Evolutionary conservation across 2,329 filamentous ascomycete species (phyloP).

Genomic region (Xylaria sp.): DNA sequence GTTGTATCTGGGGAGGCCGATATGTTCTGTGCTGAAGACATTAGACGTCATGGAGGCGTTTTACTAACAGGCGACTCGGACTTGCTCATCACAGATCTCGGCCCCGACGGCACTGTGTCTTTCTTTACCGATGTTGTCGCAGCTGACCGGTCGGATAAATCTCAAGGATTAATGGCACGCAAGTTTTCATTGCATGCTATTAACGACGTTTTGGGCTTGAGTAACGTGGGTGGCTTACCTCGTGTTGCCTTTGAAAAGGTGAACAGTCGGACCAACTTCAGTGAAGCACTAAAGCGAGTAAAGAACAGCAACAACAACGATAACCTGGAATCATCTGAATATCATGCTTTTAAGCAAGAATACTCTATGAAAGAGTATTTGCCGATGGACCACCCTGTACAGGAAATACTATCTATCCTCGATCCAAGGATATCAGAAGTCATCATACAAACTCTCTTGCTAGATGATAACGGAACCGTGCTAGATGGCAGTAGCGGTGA

Average conservation of each 20-base stretch:
- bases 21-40: constrained; percentile 75
- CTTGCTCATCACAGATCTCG: constrained; percentile 78
- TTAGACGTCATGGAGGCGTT: constrained; percentile 63
- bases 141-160: constrained; percentile 37
- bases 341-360: constrained; percentile 43
- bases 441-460: constrained; percentile 52
- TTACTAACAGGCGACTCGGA: constrained; percentile 90
- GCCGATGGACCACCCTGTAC: constrained; percentile 42
- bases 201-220: constrained; percentile 40
- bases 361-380: constrained; percentile 44
- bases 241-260: constrained; percentile 49
- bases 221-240: constrained; percentile 46
- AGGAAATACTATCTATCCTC: constrained; percentile 41
- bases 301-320: constrained; percentile 45
- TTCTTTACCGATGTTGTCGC: constrained; percentile 72
- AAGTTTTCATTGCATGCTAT: constrained; percentile 52
- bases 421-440: constrained; percentile 53
- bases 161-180: constrained; percentile 42
- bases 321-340: constrained; percentile 31
- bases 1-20: constrained; percentile 90
- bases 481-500: constrained; percentile 20
- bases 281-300: constrained; percentile 40
- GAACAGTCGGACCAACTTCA: constrained; percentile 30
- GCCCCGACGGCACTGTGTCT: constrained; percentile 67
- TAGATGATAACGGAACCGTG: constrained; percentile 48